phyloP scores from a whole-genome alignment of 139 green algal genomes.

The Micromonas pusilla region DNA sequence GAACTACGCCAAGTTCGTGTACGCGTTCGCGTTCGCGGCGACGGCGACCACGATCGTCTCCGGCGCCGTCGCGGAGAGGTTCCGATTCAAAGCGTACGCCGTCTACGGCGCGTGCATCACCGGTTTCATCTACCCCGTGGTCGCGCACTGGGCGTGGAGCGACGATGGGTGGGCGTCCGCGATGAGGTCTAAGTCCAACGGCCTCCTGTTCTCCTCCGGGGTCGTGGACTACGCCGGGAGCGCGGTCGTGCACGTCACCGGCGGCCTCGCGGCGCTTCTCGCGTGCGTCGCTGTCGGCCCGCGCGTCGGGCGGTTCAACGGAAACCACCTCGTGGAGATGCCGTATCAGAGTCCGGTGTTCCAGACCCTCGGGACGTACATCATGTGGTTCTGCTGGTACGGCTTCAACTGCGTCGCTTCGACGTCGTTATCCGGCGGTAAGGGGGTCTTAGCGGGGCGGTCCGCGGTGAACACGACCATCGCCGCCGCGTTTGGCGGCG shows the following conservation, averaged over 20 bases:
- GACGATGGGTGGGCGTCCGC: slow-evolving; percentile 42
- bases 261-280: slow-evolving; percentile 43
- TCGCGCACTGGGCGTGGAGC: slow-evolving; percentile 54
- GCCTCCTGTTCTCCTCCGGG: slow-evolving; percentile 34
- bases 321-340: slow-evolving; percentile 44
- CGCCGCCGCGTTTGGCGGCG: slow-evolving; percentile 38
- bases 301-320: slow-evolving; percentile 69
- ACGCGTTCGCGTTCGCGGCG: slow-evolving; percentile 53
- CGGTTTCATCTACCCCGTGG: slow-evolving; percentile 62
- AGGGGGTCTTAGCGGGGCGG: slow-evolving; percentile 32
- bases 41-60: slow-evolving; percentile 67
- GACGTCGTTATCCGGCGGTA: slow-evolving; percentile 15
- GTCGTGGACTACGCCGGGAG: slow-evolving; percentile 50
- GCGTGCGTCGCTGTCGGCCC: slow-evolving; percentile 56
- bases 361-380: slow-evolving; percentile 43
- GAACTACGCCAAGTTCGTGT: slow-evolving; percentile 31
- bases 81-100: slow-evolving; percentile 46
- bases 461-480: slow-evolving; percentile 56
- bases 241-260: slow-evolving; percentile 69
- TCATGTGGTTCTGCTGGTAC: slow-evolving; percentile 67
- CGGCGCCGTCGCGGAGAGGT: slow-evolving; percentile 44
- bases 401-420: slow-evolving; percentile 51
- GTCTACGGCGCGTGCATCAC: slow-evolving; percentile 60
- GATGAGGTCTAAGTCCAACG: not conserved
- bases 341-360: slow-evolving; percentile 50